These are phyloP conservation scores for Alternaria triticimaculans DNA, from an alignment of 2,329 filamentous ascomycete genomes.

Conservation along the genomic window DNA sequence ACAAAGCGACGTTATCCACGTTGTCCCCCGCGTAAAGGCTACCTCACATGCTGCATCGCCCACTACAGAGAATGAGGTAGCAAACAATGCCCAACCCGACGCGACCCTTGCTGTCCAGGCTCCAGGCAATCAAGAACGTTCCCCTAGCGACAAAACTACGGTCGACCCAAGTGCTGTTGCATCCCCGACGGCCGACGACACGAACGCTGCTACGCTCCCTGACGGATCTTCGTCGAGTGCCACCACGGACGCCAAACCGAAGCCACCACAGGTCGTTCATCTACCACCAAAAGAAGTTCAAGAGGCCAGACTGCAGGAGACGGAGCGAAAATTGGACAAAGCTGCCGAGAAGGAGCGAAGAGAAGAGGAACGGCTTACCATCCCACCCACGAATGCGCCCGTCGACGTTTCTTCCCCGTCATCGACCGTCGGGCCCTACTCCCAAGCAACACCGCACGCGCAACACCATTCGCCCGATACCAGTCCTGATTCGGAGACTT, in stretches of 20 bases:
- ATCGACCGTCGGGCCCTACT: conserved; percentile 73
- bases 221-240: conserved; percentile 2
- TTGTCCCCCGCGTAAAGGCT: conserved; percentile 15
- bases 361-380: conserved; percentile 45
- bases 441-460: conserved; percentile 73
- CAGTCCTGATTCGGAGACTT: conserved; percentile 70
- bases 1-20: conserved; percentile 19
- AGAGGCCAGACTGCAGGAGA: conserved; percentile 54
- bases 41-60: conserved; percentile 14
- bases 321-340: conserved; percentile 48
- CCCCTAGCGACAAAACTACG: conserved; percentile 23
- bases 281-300: conserved; percentile 59
- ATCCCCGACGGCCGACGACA: conserved; percentile 45
- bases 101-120: conserved; percentile 23
- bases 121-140: conserved; percentile 1
- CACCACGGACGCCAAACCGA: conserved; percentile 19
- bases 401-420: conserved; percentile 58
- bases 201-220: conserved; percentile 1
- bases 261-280: conserved; percentile 51
- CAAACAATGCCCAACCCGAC: conserved; percentile 10
- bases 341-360: conserved; percentile 46
- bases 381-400: conserved; percentile 30
- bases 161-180: conserved; percentile 31
- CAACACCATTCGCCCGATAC: conserved; percentile 75
- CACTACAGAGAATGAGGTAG: conserved; percentile 23